Evolutionary conservation across 495 filamentous ascomycete genomes (phyloP).

Genomic region (Aspergillus cavernicola): DNA sequence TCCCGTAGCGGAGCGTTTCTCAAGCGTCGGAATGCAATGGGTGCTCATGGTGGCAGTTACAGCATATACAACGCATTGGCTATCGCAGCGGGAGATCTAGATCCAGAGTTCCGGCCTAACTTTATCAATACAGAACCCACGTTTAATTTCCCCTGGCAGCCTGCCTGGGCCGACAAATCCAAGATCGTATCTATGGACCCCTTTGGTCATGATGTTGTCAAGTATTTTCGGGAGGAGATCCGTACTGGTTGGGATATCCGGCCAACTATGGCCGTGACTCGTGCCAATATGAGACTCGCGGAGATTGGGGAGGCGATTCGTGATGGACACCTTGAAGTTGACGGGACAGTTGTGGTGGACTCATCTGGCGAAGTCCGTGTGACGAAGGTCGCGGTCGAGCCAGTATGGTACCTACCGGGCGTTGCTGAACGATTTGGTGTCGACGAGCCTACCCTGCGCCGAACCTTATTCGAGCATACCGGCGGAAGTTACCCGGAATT

Average conservation of each 20-base stretch:
- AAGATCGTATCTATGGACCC: conserved; percentile 99
- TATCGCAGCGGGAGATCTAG: conserved; percentile 84
- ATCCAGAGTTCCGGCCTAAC: conserved; percentile 81
- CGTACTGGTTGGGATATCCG: conserved; percentile 83
- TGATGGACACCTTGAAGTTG: conserved; percentile 72
- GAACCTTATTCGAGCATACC: conserved; percentile 89
- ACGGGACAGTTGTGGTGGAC: conserved; percentile 89
- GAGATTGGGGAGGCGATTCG: conserved; percentile 87
- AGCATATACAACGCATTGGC: conserved; percentile 95
- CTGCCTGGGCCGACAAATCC: conserved; percentile 83
- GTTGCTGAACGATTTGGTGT: conserved; percentile 95
- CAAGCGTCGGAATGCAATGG: conserved; percentile 80
- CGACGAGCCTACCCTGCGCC: conserved; percentile 81
- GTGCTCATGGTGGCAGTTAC: conserved; percentile 95
- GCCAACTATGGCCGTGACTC: conserved; percentile 92
- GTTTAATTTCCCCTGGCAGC: conserved; percentile 79
- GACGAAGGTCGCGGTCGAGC: conserved; percentile 95
- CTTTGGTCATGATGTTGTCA: conserved; percentile 69
- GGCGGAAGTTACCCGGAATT: conserved; percentile 90
- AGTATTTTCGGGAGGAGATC: conserved; percentile 36
- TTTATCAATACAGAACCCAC: conserved; percentile 94
- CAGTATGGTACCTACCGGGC: conserved; percentile 92
- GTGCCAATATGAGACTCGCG: conserved; percentile 94
- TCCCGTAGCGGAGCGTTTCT: conserved; percentile 72
- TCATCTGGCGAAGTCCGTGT: conserved; percentile 81